Base-by-base conservation (phyloP, 495 filamentous ascomycete genomes). In the Hypomontagnella submonticulosa region DNA sequence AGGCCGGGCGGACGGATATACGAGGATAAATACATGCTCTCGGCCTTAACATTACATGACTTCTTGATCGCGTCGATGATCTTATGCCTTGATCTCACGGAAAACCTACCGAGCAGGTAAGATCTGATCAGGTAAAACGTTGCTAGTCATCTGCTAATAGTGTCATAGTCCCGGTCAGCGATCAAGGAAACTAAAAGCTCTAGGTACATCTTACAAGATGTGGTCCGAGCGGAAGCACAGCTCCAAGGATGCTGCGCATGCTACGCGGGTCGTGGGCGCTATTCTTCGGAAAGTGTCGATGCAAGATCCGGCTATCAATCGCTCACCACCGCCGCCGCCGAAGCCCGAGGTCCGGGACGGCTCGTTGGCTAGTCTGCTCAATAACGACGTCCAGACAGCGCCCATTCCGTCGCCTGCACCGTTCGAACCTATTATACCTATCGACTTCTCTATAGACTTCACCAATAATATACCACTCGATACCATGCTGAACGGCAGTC, bases 11-110 rank as follows among this genome's bases (percentile, higher is more conserved):
- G 79, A 2, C 68, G 72, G 3, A 63, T 81, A 47, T 59, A 71
- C 13, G 64, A 74, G 15, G 77, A 81, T 41, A 73, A 69, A 44
- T 78, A 76, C 66, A 75, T 79, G 63, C 50, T 79, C 1, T 72
- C 73, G 3, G 72, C 69, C 20, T 53, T 81, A 7, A 73, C 76
- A 0, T 67, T 79, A 9, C 78, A 81, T 47, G 77, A 80, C 57
- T 78, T 80, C 52, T 47, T 81, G 9, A 73, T 81, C 6, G 77
- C 77, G 8, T 74, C 79, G 0, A 79, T 76, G 73, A 78, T 81
- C 30, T 54, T 80, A 15, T 80, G 75, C 38, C 54, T 80, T 2
- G 73, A 75, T 60, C 60, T 79, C 23, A 76, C 71, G n/a, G 75
- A 76, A 38, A 74, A 70, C 36, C 63, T 71, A 19, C 57, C 61